Percentiles rank a stretch among this genome's conserved stretches.
Conservation (phyloP, 208 protist species). For the Entamoeba moshkovskii region DNA sequence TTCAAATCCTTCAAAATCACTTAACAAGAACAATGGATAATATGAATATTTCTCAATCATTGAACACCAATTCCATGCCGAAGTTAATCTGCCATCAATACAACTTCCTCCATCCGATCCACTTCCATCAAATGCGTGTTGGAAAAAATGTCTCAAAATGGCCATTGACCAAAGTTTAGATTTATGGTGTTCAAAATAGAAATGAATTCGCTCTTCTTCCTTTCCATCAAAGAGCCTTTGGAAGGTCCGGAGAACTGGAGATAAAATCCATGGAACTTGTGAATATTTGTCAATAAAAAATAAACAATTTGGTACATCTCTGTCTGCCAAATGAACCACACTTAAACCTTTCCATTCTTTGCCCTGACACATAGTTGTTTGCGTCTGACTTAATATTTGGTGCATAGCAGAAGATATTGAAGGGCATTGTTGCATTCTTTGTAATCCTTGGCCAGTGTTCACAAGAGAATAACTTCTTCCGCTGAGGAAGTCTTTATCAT, state of each 20-base stretch:
- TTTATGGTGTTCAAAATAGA: not conserved
- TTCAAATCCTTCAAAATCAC: not conserved
- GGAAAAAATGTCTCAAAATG: not conserved
- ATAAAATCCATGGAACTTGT: not conserved
- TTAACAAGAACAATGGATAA: not conserved
- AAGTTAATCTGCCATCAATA: not conserved
- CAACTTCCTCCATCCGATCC: not conserved
- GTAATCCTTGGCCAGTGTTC: not conserved
- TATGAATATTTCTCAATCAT: not conserved
- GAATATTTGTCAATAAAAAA: not conserved
- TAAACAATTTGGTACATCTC: not conserved
- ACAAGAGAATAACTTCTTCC: not conserved
- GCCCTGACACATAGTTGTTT: not conserved
- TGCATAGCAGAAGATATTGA: not conserved
- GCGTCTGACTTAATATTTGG: not conserved
- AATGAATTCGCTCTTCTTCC: not conserved
- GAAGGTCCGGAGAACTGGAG: not conserved
- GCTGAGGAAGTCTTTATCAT: not conserved
- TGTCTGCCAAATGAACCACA: not conserved
- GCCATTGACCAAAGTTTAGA: not conserved
- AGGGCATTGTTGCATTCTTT: not conserved
- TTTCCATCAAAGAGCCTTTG: not conserved
- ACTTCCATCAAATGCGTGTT: not conserved
- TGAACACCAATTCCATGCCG: not conserved
- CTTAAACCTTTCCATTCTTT: not conserved